A percentile compares a stretch with the other conserved stretches of the same genome.
phyloP scores from a whole-genome alignment of 192 early-diverging fungal genomes.

The Haplosporangium gracile region DNA sequence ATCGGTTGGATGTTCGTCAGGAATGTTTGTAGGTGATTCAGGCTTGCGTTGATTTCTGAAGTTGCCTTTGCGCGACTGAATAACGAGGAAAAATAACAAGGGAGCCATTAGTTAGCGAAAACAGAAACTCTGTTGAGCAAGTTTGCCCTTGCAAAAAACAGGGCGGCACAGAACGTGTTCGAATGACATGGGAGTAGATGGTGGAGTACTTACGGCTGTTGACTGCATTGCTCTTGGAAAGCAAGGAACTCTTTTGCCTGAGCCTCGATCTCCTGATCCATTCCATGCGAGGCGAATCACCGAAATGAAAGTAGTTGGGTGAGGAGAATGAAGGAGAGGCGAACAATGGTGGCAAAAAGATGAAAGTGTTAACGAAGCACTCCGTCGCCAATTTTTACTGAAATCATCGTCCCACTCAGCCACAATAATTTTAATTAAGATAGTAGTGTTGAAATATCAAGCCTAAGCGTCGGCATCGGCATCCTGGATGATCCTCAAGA shows the following conservation, averaged over 20 bases:
- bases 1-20: constrained; percentile 24
- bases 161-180: neutral
- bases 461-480: constrained; percentile 57
- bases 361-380: neutral
- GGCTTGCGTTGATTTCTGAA: neutral
- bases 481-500: constrained; percentile 70
- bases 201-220: constrained; percentile 17
- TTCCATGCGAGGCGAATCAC: constrained; percentile 29
- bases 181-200: neutral
- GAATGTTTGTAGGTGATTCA: constrained; percentile 15
- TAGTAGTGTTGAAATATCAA: neutral
- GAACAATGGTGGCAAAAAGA: neutral
- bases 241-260: constrained; percentile 34
- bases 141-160: too few species aligned
- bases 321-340: neutral
- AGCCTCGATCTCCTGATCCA: constrained; percentile 44
- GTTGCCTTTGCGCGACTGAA: constrained; percentile 32
- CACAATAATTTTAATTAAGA: neutral
- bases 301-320: neutral
- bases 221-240: constrained; percentile 28
- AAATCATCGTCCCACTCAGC: neutral
- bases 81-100: neutral
- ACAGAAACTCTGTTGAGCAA: too few species aligned
- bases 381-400: too few species aligned
- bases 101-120: neutral